Evolutionary conservation across 148 eudicot genomes (phyloP).

Genomic region (Vaccinium myrtillus): DNA sequence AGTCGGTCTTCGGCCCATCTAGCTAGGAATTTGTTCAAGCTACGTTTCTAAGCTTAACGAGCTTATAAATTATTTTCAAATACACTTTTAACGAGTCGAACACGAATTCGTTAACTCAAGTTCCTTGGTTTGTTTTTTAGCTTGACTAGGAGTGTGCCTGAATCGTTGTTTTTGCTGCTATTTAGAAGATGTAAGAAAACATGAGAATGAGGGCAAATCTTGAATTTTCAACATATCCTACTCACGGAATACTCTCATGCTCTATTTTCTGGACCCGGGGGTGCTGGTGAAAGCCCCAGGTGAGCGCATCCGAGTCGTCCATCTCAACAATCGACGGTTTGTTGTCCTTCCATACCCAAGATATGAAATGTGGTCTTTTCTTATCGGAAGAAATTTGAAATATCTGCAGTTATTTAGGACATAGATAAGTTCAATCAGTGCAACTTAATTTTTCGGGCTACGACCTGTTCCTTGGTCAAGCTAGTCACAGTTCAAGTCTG

Average conservation of each 20-base stretch:
- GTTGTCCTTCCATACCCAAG: background rate
- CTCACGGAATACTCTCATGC: background rate
- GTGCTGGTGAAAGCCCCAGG: too few species aligned
- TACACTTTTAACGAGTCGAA: too few species aligned
- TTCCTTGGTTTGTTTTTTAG: too few species aligned
- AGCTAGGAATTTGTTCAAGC: too few species aligned
- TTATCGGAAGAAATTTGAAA: too few species aligned
- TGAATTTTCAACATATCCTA: background rate
- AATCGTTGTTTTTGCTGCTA: background rate
- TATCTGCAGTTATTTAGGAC: background rate
- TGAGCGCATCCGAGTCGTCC: too few species aligned
- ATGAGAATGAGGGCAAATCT: background rate
- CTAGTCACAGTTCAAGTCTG: background rate
- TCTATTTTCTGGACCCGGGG: background rate
- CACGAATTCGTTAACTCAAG: too few species aligned
- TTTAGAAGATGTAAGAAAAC: background rate
- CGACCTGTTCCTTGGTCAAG: background rate
- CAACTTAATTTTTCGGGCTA: background rate
- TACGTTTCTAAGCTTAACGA: too few species aligned
- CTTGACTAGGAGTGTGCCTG: background rate
- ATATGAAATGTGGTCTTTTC: background rate
- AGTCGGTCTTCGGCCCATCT: background rate
- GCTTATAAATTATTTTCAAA: too few species aligned
- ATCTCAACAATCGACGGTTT: too few species aligned
- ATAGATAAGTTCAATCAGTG: background rate